Evolutionary conservation across 1,284 basidiomycete genomes (phyloP).

Genomic region (Cutaneotrichosporon dermatis): DNA sequence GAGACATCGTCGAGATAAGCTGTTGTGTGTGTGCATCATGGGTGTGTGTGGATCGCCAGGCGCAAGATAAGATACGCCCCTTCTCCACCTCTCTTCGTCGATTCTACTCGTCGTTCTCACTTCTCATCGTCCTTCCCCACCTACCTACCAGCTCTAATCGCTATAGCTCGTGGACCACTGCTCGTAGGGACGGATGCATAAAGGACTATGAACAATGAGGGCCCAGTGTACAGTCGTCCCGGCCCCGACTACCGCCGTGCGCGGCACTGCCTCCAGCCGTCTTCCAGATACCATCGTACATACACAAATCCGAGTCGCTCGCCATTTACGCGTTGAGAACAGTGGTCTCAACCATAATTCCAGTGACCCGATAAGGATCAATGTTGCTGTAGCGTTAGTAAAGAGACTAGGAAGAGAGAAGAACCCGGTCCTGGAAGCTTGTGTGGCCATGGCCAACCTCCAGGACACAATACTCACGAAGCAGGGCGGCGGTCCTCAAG

Average conservation of each 20-base stretch:
- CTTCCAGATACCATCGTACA: constrained; percentile 4
- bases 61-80: no score
- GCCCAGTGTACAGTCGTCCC: not conserved
- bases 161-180: no score
- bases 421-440: no score
- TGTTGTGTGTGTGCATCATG: no score
- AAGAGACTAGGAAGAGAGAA: no score
- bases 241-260: not conserved
- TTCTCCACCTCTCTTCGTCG: no score
- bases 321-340: constrained; percentile 35
- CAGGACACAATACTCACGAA: constrained; percentile 49
- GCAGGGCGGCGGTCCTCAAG: constrained; percentile 94
- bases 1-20: no score
- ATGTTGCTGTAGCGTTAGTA: constrained; percentile 59
- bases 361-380: constrained; percentile 71
- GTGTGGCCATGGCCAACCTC: no score
- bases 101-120: no score
- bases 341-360: constrained; percentile 91
- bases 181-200: constrained; percentile 4
- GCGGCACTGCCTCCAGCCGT: not conserved
- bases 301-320: constrained; percentile 1
- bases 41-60: no score
- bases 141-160: no score
- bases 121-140: no score
- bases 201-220: constrained; percentile 5